A percentile compares a stretch with the other conserved stretches of the same genome.
Evolutionary conservation across 108 stramenopile species (phyloP).

Genomic region (Nitzschia putrida): DNA sequence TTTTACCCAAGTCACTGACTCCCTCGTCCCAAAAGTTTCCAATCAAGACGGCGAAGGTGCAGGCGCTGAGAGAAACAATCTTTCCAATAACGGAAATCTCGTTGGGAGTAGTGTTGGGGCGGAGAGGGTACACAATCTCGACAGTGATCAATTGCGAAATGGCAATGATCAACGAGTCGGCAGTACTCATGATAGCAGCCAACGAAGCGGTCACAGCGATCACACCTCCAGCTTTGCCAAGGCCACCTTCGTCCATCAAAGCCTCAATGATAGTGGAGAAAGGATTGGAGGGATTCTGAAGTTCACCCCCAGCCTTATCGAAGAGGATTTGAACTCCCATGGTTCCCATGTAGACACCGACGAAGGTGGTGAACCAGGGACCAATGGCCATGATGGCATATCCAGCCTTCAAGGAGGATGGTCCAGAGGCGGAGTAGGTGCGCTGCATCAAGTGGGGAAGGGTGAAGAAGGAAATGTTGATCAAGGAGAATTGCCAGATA

Average conservation of each 20-base stretch:
- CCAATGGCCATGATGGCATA: conserved; percentile 20
- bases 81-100: conserved; percentile 20
- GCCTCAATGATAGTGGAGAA: conserved; percentile 33
- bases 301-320: neutral
- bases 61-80: conserved; percentile 16
- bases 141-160: conserved; percentile 36
- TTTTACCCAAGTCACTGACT: conserved; percentile 11
- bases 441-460: conserved; percentile 41
- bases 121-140: conserved; percentile 36
- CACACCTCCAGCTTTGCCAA: conserved; percentile 24
- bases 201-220: conserved; percentile 38
- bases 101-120: neutral
- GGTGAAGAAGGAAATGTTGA: conserved; percentile 38
- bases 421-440: conserved; percentile 35
- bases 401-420: conserved; percentile 28
- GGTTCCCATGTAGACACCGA: conserved; percentile 43
- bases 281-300: conserved; percentile 1
- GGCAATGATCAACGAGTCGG: conserved; percentile 47
- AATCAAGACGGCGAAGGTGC: conserved; percentile 10
- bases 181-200: conserved; percentile 52
- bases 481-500: conserved; percentile 37
- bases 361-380: conserved; percentile 34
- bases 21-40: conserved; percentile 21
- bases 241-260: conserved; percentile 26
- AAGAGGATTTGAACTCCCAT: conserved; percentile 32